Conservation (phyloP, 2,329 filamentous ascomycete genomes). For the Aspergillus sp. region DNA sequence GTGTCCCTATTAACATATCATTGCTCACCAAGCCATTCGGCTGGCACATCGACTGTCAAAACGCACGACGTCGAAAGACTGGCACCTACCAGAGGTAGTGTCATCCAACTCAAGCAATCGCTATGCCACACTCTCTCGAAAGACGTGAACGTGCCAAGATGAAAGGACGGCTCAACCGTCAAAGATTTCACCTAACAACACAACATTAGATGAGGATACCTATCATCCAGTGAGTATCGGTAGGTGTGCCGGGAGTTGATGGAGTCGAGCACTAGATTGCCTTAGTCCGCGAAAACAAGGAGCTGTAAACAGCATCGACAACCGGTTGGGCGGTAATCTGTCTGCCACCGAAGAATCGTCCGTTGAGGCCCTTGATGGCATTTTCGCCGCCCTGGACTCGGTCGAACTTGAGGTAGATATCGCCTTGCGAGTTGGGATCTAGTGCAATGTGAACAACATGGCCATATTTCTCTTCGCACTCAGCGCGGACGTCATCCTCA, state of each 20-base stretch:
- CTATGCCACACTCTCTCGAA: constrained; percentile 14
- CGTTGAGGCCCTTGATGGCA: constrained; percentile 95
- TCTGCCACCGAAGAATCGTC: constrained; percentile 88
- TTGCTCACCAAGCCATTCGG: constrained; percentile 23
- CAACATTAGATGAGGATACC: constrained; percentile 27
- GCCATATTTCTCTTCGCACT: constrained; percentile 94
- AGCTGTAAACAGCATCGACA: constrained; percentile 98
- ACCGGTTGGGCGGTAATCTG: constrained; percentile 94
- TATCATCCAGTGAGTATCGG: constrained; percentile 22
- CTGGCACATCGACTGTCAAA: constrained; percentile 15
- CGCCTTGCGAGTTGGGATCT: constrained; percentile 89
- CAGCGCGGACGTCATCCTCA: constrained; percentile 86
- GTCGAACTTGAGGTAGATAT: constrained; percentile 98
- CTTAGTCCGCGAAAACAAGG: constrained; percentile 83
- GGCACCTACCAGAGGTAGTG: constrained; percentile 39
- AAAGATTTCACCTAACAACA: constrained; percentile 24
- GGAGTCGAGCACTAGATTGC: constrained; percentile 56
- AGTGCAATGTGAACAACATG: constrained; percentile 95
- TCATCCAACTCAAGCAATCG: constrained; percentile 25
- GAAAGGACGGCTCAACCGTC: constrained; percentile 15
- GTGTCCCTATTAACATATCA: constrained; percentile 27
- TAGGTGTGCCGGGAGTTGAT: constrained; percentile 20
- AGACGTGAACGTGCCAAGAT: constrained; percentile 14
- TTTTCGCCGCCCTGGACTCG: constrained; percentile 93
- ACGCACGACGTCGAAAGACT: constrained; percentile 21